Evolutionary conservation across 352 stramenopile species (phyloP).

Genomic region (Pythium aquatile): DNA sequence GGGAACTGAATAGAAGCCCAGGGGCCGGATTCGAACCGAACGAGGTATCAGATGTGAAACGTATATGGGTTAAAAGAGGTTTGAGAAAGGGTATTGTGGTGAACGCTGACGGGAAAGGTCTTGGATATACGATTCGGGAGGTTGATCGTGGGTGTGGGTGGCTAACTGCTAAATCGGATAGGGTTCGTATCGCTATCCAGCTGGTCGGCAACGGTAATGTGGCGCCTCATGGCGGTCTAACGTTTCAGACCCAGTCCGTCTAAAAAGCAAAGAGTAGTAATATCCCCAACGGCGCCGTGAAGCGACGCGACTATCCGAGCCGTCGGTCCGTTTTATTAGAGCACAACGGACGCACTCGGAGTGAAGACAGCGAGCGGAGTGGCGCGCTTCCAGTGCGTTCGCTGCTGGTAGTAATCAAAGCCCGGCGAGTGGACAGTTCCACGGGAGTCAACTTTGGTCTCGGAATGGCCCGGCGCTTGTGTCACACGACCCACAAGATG

Average conservation of each 20-base stretch:
- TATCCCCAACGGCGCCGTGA: not conserved
- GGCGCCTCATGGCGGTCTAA: not conserved
- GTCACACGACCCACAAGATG: conserved; percentile 19
- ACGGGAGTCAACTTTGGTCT: conserved; percentile 13
- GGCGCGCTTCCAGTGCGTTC: not conserved
- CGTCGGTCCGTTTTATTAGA: not conserved
- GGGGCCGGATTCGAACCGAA: conserved; percentile 6
- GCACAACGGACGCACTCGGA: no score
- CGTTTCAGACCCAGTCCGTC: no score
- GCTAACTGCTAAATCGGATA: not conserved
- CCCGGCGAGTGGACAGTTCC: conserved; percentile 22
- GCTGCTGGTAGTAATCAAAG: not conserved
- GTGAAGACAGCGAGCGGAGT: not conserved
- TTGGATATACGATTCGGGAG: not conserved
- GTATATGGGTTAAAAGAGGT: not conserved
- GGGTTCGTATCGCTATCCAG: not conserved
- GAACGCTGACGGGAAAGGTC: not conserved
- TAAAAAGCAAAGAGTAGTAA: not conserved
- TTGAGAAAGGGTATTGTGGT: not conserved
- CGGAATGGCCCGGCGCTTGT: conserved; percentile 14
- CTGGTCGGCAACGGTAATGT: not conserved
- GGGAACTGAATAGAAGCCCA: conserved; percentile 26
- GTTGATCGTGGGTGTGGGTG: not conserved
- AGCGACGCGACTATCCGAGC: not conserved
- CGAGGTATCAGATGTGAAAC: not conserved